These are phyloP conservation scores for Plantago major DNA, from an alignment of 257 asterid genomes.

Conservation along the genomic window DNA sequence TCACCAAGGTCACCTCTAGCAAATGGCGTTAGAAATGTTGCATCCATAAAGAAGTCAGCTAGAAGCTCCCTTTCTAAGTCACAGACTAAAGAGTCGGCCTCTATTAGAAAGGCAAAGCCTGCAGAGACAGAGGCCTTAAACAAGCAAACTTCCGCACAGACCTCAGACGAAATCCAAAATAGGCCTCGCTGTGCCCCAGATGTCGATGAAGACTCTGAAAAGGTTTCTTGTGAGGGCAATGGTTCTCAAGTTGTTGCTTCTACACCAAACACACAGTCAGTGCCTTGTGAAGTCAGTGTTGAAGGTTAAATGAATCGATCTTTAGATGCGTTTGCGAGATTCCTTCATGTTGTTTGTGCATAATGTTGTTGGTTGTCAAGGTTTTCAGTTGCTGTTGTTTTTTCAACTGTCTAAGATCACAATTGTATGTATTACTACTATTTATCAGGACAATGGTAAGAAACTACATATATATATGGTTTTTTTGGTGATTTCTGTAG, in stretches of 20 bases:
- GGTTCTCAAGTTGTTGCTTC: conserved; percentile 11
- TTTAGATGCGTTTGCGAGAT: not conserved
- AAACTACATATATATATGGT: not conserved
- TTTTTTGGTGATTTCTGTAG: not conserved
- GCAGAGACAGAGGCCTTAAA: conserved; percentile 22
- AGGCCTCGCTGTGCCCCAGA: conserved; percentile 25
- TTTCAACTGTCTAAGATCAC: not conserved
- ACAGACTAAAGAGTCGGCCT: conserved; percentile 26
- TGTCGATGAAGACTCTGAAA: conserved; percentile 18
- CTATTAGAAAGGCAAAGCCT: conserved; percentile 30
- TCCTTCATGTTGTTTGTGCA: conserved; percentile 32
- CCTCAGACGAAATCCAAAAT: conserved; percentile 21
- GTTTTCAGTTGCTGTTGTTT: conserved; percentile 16
- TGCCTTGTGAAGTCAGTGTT: conserved; percentile 36
- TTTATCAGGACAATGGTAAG: not conserved
- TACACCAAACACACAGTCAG: conserved; percentile 18
- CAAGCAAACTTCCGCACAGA: conserved; percentile 16
- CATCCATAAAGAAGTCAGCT: conserved; percentile 25
- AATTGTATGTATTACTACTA: conserved; percentile 25
- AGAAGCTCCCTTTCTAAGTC: conserved; percentile 41
- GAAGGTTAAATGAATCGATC: conserved; percentile 33
- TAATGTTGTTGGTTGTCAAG: conserved; percentile 27
- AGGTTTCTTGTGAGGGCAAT: conserved; percentile 17
- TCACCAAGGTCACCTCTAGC: conserved; percentile 32
- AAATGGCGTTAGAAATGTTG: conserved; percentile 19